Conservation (phyloP, 2,329 filamentous ascomycete genomes). For the Aspergillus bombycis region DNA sequence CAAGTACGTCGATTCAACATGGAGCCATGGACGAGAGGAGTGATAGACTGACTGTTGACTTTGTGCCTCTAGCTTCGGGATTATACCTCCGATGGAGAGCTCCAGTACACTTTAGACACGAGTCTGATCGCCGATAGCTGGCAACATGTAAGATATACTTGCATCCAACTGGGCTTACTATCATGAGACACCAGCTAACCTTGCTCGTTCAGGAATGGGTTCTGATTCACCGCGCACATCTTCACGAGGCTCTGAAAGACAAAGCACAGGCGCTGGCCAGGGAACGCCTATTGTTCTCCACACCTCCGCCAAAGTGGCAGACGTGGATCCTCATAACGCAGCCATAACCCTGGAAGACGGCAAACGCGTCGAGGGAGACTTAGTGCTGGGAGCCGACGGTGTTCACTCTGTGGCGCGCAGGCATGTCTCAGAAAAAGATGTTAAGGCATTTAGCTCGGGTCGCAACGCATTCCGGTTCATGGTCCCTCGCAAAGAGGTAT, state of each 20-base stretch:
- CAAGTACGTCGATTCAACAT: conserved; percentile 21
- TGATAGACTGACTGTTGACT: background rate
- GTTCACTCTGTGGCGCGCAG: conserved; percentile 44
- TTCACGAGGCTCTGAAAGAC: conserved; percentile 57
- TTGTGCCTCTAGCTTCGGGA: conserved; percentile 34
- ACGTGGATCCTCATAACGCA: conserved; percentile 46
- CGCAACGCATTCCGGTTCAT: conserved; percentile 63
- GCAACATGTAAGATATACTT: conserved; percentile 31
- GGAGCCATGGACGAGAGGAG: background rate
- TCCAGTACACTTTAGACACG: conserved; percentile 28
- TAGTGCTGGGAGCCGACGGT: conserved; percentile 60
- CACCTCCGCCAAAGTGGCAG: conserved; percentile 48
- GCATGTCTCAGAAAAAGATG: conserved; percentile 31
- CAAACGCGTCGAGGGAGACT: conserved; percentile 48
- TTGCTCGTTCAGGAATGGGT: conserved; percentile 47
- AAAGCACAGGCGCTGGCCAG: conserved; percentile 45
- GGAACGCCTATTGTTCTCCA: conserved; percentile 47
- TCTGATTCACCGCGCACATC: conserved; percentile 56
- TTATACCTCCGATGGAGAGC: conserved; percentile 42
- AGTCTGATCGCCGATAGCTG: conserved; percentile 27
- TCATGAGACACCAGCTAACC: background rate
- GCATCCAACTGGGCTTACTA: too few relatives aligned
- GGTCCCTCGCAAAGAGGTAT: conserved; percentile 49
- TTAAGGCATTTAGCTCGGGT: conserved; percentile 51
- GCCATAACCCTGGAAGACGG: conserved; percentile 53